These are phyloP conservation scores for Stentor roeselii DNA, from an alignment of 73 alveolate species.

Conservation along the genomic window DNA sequence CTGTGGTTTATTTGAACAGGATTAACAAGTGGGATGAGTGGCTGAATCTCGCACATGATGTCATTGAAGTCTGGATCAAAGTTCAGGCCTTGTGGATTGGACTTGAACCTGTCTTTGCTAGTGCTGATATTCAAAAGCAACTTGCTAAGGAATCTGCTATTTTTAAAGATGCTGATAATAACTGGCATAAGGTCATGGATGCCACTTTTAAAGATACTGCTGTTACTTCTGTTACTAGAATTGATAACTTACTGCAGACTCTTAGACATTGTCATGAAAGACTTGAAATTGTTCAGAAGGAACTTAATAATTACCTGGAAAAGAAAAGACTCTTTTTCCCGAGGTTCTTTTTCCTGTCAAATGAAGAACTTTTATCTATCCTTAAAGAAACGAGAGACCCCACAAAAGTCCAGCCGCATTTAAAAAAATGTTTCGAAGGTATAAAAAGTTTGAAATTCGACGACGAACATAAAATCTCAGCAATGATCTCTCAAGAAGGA, in stretches of 20 bases:
- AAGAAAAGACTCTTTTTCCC: slow-evolving; percentile 96
- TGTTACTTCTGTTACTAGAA: slow-evolving; percentile 77
- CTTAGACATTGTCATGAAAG: slow-evolving; percentile 83
- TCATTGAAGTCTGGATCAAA: slow-evolving; percentile 91
- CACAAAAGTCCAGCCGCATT: slow-evolving; percentile 90
- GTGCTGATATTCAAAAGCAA: slow-evolving; percentile 95
- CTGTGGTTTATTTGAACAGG: slow-evolving; percentile 72
- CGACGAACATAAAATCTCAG: slow-evolving; percentile 93
- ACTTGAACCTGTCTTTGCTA: slow-evolving; percentile 95
- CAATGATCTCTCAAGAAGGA: slow-evolving; percentile 83
- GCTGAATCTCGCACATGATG: slow-evolving; percentile 67
- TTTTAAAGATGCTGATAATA: slow-evolving; percentile 88
- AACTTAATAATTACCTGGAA: slow-evolving; percentile 90
- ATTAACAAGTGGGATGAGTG: slow-evolving; percentile 94
- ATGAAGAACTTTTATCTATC: slow-evolving; percentile 96
- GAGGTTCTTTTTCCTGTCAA: slow-evolving; percentile 95
- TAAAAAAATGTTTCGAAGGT: slow-evolving; percentile 97
- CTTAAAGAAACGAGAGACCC: slow-evolving; percentile 96
- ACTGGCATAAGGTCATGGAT: slow-evolving; percentile 94
- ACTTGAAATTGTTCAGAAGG: slow-evolving; percentile 95
- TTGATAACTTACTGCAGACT: slow-evolving; percentile 81
- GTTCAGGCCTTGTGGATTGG: slow-evolving; percentile 91
- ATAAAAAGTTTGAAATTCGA: slow-evolving; percentile 88
- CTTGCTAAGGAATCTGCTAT: slow-evolving; percentile 91
- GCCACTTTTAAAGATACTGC: slow-evolving; percentile 73